A percentile compares a stretch with the other conserved stretches of the same genome.
Conservation (phyloP, 345 rosid species). For the Lepidium aucheri region DNA sequence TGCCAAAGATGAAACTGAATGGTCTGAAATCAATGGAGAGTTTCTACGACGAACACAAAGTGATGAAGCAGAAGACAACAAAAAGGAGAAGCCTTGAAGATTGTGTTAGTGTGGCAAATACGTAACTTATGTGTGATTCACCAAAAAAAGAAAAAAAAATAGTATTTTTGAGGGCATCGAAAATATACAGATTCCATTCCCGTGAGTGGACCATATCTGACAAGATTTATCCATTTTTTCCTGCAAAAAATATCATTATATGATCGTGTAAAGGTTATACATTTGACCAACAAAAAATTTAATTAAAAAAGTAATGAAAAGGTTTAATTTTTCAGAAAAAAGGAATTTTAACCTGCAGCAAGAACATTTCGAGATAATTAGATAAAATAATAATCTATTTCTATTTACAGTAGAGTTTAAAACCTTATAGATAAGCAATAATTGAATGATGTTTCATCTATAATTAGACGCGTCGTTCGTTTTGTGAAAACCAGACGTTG, state of each 20-base stretch:
- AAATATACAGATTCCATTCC: conserved; percentile 17
- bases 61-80: conserved; percentile 18
- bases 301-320: neutral
- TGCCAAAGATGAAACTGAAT: neutral
- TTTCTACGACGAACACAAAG: conserved; percentile 4
- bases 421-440: neutral
- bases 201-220: conserved; percentile 26
- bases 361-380: neutral
- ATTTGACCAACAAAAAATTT: neutral
- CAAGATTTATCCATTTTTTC: neutral
- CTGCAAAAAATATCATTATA: neutral
- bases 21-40: conserved; percentile 2
- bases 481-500: conserved; percentile 3
- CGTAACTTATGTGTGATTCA: conserved; percentile 2
- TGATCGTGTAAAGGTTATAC: neutral
- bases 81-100: conserved; percentile 18
- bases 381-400: neutral
- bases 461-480: neutral
- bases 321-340: neutral
- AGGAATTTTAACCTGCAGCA: neutral
- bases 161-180: neutral
- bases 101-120: conserved; percentile 19
- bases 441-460: conserved; percentile 4
- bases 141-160: neutral
- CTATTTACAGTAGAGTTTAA: too few species aligned